Percentiles rank a stretch among this genome's conserved stretches.
These are phyloP conservation scores for Buddleja alternifolia DNA, from an alignment of 257 asterid genomes.

Conservation along the genomic window DNA sequence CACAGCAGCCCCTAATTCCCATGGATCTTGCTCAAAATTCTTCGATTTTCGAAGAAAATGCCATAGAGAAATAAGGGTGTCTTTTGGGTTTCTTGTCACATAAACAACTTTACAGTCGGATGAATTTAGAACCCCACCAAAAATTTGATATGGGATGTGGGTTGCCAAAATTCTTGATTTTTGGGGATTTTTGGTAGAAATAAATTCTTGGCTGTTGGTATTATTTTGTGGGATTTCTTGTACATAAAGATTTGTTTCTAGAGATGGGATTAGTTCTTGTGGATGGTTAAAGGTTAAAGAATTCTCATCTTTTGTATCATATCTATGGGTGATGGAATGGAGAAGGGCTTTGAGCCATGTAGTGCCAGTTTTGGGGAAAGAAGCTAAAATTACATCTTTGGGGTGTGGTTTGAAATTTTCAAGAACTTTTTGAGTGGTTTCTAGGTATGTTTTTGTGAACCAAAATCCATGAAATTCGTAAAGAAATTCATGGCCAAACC, in stretches of 20 bases:
- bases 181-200: background rate
- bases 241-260: constrained; percentile 43
- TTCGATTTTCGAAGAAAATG: constrained; percentile 38
- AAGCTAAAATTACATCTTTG: constrained; percentile 45
- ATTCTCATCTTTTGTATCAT: background rate
- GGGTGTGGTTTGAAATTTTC: constrained; percentile 43
- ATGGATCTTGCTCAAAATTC: constrained; percentile 35
- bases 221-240: background rate
- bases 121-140: constrained; percentile 27
- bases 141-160: constrained; percentile 47
- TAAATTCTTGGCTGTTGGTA: background rate
- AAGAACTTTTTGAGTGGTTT: constrained; percentile 37
- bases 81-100: constrained; percentile 55
- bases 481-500: constrained; percentile 41
- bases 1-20: constrained; percentile 42
- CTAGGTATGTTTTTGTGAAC: constrained; percentile 42
- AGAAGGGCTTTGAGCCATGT: constrained; percentile 67
- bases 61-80: constrained; percentile 51
- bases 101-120: constrained; percentile 46
- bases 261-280: constrained; percentile 54
- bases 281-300: constrained; percentile 37
- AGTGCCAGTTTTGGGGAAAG: constrained; percentile 66
- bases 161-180: constrained; percentile 45
- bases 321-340: constrained; percentile 40
- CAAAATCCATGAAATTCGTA: constrained; percentile 47